A percentile compares a stretch with the other conserved stretches of the same genome.
Evolutionary conservation across 2,329 filamentous ascomycete species (phyloP).

Genomic region (Colletotrichum agaves): DNA sequence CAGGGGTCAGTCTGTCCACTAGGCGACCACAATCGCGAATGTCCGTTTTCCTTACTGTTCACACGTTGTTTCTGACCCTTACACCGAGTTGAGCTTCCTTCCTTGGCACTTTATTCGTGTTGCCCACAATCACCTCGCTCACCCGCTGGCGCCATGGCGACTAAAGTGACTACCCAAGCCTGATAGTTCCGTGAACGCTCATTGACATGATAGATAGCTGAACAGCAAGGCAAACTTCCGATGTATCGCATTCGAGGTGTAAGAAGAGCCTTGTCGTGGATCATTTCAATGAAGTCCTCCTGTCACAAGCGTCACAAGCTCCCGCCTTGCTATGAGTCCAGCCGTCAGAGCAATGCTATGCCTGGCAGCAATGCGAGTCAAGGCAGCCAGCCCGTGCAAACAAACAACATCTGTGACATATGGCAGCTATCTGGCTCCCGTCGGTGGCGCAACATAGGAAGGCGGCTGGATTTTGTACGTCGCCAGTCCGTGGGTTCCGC

Average conservation of each 20-base stretch:
- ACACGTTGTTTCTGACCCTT: constrained; percentile 3
- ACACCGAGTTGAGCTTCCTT: constrained; percentile 19
- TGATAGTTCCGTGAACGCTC: no score
- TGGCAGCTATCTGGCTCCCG: neutral
- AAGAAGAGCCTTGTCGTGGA: no score
- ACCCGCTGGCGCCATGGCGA: no score
- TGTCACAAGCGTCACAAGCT: neutral
- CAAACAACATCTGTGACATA: constrained; percentile 1
- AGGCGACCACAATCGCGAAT: constrained; percentile 21
- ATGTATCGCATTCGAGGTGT: no score
- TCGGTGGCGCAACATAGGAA: neutral
- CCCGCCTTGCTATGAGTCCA: constrained; percentile 1
- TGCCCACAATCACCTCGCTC: no score
- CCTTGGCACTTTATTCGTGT: neutral
- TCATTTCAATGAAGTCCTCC: no score
- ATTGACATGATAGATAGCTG: no score
- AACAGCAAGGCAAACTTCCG: no score
- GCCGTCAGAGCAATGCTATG: neutral
- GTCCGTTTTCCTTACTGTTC: neutral
- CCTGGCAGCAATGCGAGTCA: neutral
- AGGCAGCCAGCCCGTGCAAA: neutral
- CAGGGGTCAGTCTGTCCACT: constrained; percentile 36
- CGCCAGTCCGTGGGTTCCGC: constrained; percentile 22
- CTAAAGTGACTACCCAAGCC: no score
- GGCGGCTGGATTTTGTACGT: neutral